These are phyloP conservation scores for Pythium monospermum DNA, from an alignment of 352 stramenopile species.

Conservation along the genomic window DNA sequence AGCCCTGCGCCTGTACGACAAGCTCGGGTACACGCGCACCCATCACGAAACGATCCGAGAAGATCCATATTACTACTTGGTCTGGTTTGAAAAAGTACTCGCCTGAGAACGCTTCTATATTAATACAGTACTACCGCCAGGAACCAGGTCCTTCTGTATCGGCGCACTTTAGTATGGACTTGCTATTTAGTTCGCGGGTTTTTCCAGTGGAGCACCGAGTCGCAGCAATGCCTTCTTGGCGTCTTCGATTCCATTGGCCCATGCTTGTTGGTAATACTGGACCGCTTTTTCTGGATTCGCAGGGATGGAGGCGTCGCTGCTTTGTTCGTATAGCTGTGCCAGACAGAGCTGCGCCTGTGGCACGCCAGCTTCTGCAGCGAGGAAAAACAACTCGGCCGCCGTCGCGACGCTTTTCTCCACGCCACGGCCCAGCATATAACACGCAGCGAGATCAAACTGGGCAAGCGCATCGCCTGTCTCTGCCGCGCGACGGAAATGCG, in stretches of 20 bases:
- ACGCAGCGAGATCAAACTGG: constrained; percentile 80
- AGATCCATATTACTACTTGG: constrained; percentile 1
- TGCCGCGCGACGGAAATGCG: constrained; percentile 58
- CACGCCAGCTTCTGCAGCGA: constrained; percentile 57
- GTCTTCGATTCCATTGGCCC: constrained; percentile 44
- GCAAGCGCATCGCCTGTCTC: constrained; percentile 50
- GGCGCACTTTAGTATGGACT: no score
- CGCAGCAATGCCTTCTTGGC: constrained; percentile 47
- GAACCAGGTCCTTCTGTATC: no score
- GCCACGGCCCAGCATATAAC: constrained; percentile 70
- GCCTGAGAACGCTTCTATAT: neutral
- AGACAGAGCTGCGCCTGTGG: constrained; percentile 71
- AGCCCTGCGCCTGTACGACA: constrained; percentile 21
- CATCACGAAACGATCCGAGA: constrained; percentile 3
- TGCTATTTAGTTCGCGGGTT: no score
- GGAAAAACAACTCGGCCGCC: constrained; percentile 66
- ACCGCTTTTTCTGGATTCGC: constrained; percentile 54
- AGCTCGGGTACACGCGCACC: constrained; percentile 17
- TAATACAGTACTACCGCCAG: neutral
- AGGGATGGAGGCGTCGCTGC: constrained; percentile 40
- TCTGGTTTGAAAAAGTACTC: constrained; percentile 16
- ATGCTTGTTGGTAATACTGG: constrained; percentile 72
- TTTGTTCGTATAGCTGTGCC: constrained; percentile 74
- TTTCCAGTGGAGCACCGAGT: constrained; percentile 38
- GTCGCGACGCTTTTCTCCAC: constrained; percentile 42